Evolutionary conservation across 169 alveolate genomes (phyloP), one percentile per base, ranked within the genome.

Genomic region (Besnoitia besnoiti): DNA sequence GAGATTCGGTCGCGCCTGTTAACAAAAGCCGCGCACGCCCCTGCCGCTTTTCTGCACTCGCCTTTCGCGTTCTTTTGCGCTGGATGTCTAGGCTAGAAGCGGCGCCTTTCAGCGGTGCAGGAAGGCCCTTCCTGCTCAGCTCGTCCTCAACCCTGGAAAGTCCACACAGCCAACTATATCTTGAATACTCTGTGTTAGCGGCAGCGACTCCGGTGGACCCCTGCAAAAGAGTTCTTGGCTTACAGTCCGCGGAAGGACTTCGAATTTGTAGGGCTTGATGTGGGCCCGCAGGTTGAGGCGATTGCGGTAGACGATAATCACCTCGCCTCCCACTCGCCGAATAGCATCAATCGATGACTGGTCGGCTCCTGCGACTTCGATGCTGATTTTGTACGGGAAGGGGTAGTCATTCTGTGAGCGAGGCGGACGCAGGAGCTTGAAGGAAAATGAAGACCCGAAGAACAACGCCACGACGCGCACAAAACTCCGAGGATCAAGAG

Each of bases 341-440:
- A 97, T 96, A 21, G 95, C 97, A 47, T 97, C 98, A 0, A 97
- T 95, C 80, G 98, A 95, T 47, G 98, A 97, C 93, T 97, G 99
- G 77, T 97, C 99, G 27, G 98, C 97, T 30, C 97, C 95, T 0
- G 98, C 96, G 35, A 97, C 98, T 93, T 96, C 98, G 37, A 97
- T 97, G 89, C 96, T 96, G 59, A 97, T 96, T 89, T 97, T 97
- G 94, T 97, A 97, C 10, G 99, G 99, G 90, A 97, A 97, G 14
- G 99, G 99, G 90, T 97, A 97, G 89, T 96, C 98, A 92, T 97
- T 97, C 96, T 95, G 91, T 0, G 42, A 30, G 35, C 39, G 40
- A 49, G 55, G n/a, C 42, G 30, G n/a, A 35, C 21, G 2, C 46
- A 85, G 5, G n/a, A 8, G 37, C 51, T 5, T 16, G 42, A 42